These are phyloP conservation scores for Flaveria robusta DNA, from an alignment of 129 eudicot genomes.

Conservation along the genomic window DNA sequence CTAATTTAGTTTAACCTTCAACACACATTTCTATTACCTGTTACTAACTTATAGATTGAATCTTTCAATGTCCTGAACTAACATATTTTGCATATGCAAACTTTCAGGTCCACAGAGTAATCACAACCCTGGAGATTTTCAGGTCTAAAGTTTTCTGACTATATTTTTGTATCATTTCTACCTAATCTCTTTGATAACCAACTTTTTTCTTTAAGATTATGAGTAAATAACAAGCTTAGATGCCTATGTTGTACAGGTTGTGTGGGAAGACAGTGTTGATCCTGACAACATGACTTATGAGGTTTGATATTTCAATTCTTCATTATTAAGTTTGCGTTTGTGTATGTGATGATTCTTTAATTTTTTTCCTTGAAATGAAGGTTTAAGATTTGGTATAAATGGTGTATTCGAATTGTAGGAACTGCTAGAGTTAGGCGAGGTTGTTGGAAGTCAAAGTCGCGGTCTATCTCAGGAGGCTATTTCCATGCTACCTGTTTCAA, in stretches of 20 bases:
- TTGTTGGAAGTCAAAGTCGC: conserved; percentile 94
- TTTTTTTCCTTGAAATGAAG: neutral
- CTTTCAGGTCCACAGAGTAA: conserved; percentile 67
- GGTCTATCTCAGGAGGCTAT: conserved; percentile 80
- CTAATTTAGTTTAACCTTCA: no score
- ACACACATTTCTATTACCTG: conserved; percentile 1
- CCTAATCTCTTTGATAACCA: conserved; percentile 12
- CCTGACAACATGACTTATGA: conserved; percentile 95
- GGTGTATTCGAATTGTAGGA: conserved; percentile 52
- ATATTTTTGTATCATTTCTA: conserved; percentile 16
- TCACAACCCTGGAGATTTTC: conserved; percentile 62
- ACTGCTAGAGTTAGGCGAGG: conserved; percentile 87
- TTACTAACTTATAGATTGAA: neutral
- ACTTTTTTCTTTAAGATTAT: neutral
- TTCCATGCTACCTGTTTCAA: conserved; percentile 72
- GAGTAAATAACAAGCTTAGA: conserved; percentile 23
- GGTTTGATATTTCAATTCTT: conserved; percentile 44
- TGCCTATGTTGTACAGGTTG: conserved; percentile 48
- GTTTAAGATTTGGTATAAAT: conserved; percentile 18
- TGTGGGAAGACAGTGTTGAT: conserved; percentile 88
- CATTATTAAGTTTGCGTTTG: conserved; percentile 6
- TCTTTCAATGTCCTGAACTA: neutral
- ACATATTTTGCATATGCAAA: conserved; percentile 8
- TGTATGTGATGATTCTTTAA: neutral
- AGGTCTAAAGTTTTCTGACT: conserved; percentile 51